Percentiles rank a stretch among this genome's conserved stretches.
These are phyloP conservation scores for Phialemonium atrogriseum DNA, from an alignment of 2,329 filamentous ascomycete species.

Conservation along the genomic window DNA sequence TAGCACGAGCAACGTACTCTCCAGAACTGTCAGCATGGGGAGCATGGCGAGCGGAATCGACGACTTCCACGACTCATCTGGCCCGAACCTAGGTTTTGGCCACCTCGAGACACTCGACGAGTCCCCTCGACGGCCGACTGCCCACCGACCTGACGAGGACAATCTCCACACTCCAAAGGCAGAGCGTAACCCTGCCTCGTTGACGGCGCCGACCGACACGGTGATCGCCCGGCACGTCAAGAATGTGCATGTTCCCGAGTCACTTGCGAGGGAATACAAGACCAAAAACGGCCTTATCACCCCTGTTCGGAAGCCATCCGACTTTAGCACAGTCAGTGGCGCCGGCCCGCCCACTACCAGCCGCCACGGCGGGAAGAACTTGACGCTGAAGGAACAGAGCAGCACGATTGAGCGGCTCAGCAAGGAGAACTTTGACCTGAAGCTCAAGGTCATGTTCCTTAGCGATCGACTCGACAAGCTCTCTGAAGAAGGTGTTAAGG, in stretches of 20 bases:
- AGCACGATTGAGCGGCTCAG: constrained; percentile 92
- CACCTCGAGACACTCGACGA: constrained; percentile 44
- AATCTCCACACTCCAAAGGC: constrained; percentile 64
- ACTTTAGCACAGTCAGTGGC: constrained; percentile 35
- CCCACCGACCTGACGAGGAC: constrained; percentile 28
- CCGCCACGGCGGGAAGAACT: constrained; percentile 51
- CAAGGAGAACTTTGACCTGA: constrained; percentile 97
- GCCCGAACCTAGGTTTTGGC: constrained; percentile 27
- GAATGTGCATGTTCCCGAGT: constrained; percentile 85
- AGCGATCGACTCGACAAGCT: constrained; percentile 88
- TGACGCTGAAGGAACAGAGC: constrained; percentile 95
- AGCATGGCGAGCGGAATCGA: constrained; percentile 75
- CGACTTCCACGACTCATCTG: constrained; percentile 44
- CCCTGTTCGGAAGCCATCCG: constrained; percentile 42
- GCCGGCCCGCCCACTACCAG: constrained; percentile 28
- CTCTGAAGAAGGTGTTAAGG: constrained; percentile 92
- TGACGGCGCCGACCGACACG: constrained; percentile 71
- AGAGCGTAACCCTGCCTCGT: constrained; percentile 35
- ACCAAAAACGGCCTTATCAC: constrained; percentile 61
- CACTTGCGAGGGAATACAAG: constrained; percentile 77
- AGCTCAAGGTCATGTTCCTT: constrained; percentile 95
- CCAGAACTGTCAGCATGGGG: constrained; percentile 75
- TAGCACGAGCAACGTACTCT: constrained; percentile 48
- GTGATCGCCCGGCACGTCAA: constrained; percentile 81
- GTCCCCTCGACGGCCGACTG: constrained; percentile 20